A percentile compares a stretch with the other conserved stretches of the same genome.
Conservation (phyloP, 148 eudicot species). For the Vaccinium darrowii region DNA sequence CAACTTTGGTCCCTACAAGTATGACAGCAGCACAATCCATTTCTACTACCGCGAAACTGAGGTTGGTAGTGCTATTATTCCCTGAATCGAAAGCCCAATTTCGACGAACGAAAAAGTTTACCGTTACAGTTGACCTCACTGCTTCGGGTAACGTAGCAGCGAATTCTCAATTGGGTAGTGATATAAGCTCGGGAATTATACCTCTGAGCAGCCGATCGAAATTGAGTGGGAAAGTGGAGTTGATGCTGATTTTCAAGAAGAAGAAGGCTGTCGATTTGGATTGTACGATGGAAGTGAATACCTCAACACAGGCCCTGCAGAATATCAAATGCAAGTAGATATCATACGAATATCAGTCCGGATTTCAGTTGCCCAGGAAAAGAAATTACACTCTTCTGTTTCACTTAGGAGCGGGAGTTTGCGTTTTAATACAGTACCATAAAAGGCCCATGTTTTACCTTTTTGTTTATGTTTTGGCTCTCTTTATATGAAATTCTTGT, state of each 20-base stretch:
- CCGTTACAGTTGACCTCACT: slow-evolving; percentile 3
- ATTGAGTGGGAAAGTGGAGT: background rate
- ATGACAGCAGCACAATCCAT: background rate
- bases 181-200: background rate
- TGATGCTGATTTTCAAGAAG: background rate
- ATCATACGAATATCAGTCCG: background rate
- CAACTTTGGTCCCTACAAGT: slow-evolving; percentile 13
- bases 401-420: background rate
- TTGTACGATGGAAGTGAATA: background rate
- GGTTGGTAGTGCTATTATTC: slow-evolving; percentile 13
- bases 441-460: no score
- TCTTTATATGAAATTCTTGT: no score
- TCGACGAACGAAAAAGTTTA: slow-evolving; percentile 15
- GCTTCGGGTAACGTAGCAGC: background rate
- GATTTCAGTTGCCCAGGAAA: background rate
- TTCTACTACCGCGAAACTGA: slow-evolving; percentile 7
- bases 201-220: background rate
- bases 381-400: no score
- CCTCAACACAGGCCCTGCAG: background rate
- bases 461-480: no score
- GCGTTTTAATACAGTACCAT: no score
- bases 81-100: background rate
- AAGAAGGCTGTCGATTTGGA: background rate
- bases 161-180: background rate
- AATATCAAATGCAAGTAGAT: background rate